Percentiles rank a stretch among this genome's conserved stretches.
phyloP scores from a whole-genome alignment of 202 grass and related monocot species.

The Saccharum hybrid region DNA sequence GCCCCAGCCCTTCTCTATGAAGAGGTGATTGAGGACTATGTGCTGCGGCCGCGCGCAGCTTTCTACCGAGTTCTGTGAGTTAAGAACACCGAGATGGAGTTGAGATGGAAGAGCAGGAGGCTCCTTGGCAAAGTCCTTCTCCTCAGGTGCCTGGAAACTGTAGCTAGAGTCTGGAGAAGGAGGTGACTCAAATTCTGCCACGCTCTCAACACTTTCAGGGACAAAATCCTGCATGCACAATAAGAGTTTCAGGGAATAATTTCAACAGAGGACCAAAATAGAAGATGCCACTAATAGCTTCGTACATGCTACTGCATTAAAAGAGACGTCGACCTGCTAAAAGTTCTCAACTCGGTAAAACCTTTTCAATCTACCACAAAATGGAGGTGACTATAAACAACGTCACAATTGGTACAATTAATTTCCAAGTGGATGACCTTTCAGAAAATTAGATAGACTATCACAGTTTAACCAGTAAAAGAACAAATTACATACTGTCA shows the following conservation, averaged over 20 bases:
- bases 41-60: constrained; percentile 66
- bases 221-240: constrained; percentile 77
- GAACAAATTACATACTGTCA: constrained; percentile 1
- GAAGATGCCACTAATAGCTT: not conserved
- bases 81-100: constrained; percentile 77
- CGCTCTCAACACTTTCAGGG: constrained; percentile 84
- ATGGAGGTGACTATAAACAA: not conserved
- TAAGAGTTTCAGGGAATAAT: not conserved
- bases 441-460: not conserved
- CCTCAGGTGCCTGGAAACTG: constrained; percentile 68
- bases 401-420: constrained; percentile 24
- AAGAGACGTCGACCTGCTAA: not conserved
- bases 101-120: constrained; percentile 82
- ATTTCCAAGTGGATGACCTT: not conserved
- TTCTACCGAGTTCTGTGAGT: constrained; percentile 72
- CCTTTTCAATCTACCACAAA: not conserved
- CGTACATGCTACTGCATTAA: not conserved
- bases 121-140: constrained; percentile 93
- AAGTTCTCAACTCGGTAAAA: not conserved
- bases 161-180: constrained; percentile 86
- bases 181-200: constrained; percentile 77
- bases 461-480: not conserved
- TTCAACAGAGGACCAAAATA: not conserved
- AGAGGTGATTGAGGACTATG: constrained; percentile 95
- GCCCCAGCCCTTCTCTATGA: constrained; percentile 85